Evolutionary conservation across 352 stramenopile genomes (phyloP).

Genomic region (Saprolegnia parasitica): DNA sequence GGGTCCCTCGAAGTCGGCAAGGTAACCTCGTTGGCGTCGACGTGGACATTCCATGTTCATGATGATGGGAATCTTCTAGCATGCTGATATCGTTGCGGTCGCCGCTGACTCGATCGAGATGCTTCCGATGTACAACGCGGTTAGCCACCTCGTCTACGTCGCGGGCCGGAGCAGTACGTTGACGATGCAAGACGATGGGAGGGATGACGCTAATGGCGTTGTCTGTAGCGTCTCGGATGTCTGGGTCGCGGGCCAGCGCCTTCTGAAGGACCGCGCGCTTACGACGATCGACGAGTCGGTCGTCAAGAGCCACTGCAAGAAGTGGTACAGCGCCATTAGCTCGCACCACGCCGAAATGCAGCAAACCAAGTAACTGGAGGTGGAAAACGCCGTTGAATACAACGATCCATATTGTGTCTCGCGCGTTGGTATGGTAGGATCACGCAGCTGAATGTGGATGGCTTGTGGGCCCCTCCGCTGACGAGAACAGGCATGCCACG

Average conservation of each 20-base stretch:
- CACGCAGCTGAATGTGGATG: no score
- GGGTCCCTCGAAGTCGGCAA: constrained; percentile 84
- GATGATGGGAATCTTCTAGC: constrained; percentile 21
- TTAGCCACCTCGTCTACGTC: constrained; percentile 86
- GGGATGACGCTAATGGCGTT: constrained; percentile 8
- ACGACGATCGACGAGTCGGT: constrained; percentile 63
- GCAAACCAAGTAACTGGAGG: no score
- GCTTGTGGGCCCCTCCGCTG: no score
- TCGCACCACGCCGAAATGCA: constrained; percentile 50
- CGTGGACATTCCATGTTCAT: background rate
- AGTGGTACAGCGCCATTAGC: constrained; percentile 56
- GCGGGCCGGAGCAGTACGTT: constrained; percentile 65
- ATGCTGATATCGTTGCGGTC: constrained; percentile 79
- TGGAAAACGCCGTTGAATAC: no score
- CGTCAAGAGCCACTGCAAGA: constrained; percentile 54
- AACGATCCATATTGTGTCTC: no score
- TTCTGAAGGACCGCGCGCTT: constrained; percentile 64
- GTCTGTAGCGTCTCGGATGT: constrained; percentile 75
- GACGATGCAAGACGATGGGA: no score
- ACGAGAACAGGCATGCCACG: no score
- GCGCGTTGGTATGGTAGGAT: no score
- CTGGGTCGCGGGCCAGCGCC: constrained; percentile 82
- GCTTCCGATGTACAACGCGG: constrained; percentile 83
- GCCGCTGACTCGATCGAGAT: constrained; percentile 77
- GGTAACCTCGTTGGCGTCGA: background rate